phyloP scores from a whole-genome alignment of 805 yeast genomes.

The Tanozyma kutaoensis region DNA sequence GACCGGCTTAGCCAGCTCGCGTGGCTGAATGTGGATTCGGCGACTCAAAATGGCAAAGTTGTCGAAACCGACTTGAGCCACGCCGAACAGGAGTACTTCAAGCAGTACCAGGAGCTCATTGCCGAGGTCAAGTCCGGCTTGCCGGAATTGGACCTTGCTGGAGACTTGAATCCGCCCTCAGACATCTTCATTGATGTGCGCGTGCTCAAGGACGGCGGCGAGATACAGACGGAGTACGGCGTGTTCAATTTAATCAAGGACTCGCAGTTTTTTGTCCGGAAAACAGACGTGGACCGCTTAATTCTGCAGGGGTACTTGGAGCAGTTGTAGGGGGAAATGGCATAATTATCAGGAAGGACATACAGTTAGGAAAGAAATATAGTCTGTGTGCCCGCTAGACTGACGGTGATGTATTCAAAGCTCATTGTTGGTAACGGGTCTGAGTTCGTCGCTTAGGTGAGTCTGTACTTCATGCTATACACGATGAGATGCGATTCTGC shows the following conservation, averaged over 20 bases:
- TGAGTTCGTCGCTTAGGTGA: too few species aligned
- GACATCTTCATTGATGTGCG: conserved; percentile 91
- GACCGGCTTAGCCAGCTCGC: conserved; percentile 49
- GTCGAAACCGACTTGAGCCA: conserved; percentile 49
- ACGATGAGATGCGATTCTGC: too few species aligned
- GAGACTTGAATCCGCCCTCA: conserved; percentile 81
- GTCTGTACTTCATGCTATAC: too few species aligned
- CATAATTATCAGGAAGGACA: too few species aligned
- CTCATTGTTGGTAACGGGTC: too few species aligned
- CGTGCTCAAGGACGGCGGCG: conserved; percentile 90
- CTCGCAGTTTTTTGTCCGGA: conserved; percentile 88
- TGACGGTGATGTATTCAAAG: too few species aligned
- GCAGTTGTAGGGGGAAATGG: too few species aligned
- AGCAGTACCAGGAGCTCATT: conserved; percentile 55
- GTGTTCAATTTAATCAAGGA: conserved; percentile 87
- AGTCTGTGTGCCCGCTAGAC: too few species aligned
- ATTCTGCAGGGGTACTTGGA: conserved; percentile 91
- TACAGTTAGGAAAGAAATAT: too few species aligned
- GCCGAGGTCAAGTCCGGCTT: conserved; percentile 68
- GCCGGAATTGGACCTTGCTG: conserved; percentile 70
- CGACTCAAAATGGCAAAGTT: too few species aligned
- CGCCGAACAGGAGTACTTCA: conserved; percentile 67
- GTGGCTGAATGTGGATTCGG: conserved; percentile 52
- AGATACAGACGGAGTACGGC: conserved; percentile 94
- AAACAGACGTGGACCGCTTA: conserved; percentile 85